Percentiles rank a stretch among this genome's conserved stretches.
phyloP scores from a whole-genome alignment of 108 stramenopile species.

The Epipyxis sp. region DNA sequence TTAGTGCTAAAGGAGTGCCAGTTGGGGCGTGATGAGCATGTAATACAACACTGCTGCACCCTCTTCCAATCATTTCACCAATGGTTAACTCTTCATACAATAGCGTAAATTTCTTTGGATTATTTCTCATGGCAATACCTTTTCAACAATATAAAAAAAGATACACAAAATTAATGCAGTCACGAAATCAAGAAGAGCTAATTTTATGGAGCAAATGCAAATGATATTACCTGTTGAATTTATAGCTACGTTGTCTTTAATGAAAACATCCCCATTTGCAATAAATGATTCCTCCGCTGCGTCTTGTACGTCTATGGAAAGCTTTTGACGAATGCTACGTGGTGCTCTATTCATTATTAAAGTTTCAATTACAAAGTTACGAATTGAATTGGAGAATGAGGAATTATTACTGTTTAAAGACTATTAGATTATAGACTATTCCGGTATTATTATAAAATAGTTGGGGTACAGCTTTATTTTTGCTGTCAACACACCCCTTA shows the following conservation, averaged over 20 bases:
- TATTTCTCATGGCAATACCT: conserved; percentile 30
- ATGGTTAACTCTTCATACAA: conserved; percentile 55
- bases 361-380: too few relatives aligned
- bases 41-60: conserved; percentile 47
- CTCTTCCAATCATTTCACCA: conserved; percentile 54
- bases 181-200: too few relatives aligned
- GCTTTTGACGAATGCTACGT: background rate
- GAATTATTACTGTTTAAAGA: too few relatives aligned
- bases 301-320: background rate
- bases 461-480: too few relatives aligned
- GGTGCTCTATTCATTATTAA: background rate
- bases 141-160: too few relatives aligned
- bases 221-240: conserved; percentile 25
- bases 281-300: conserved; percentile 33
- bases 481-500: too few relatives aligned
- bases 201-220: too few relatives aligned
- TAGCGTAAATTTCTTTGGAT: conserved; percentile 40
- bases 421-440: too few relatives aligned
- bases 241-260: conserved; percentile 34
- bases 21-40: conserved; percentile 44
- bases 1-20: conserved; percentile 47
- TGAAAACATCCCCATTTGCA: conserved; percentile 32
- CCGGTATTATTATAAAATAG: too few relatives aligned
- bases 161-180: too few relatives aligned
- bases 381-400: too few relatives aligned